phyloP scores from a whole-genome alignment of 192 early-diverging fungal genomes.

The Coemansia brasiliensis region DNA sequence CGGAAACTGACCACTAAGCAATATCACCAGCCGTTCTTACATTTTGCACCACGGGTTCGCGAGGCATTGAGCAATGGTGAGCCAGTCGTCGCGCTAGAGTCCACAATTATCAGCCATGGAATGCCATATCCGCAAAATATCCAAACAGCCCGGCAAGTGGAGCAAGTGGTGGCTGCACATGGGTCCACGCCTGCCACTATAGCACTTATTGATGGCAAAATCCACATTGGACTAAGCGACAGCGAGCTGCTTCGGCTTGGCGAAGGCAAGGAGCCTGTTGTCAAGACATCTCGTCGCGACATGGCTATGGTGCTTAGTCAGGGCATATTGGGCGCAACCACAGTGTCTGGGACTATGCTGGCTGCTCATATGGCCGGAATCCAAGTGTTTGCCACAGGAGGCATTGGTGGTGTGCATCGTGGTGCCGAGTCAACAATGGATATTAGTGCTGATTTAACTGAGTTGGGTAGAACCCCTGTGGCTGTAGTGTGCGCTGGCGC shows the following conservation, averaged over 20 bases:
- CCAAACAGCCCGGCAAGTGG: slow-evolving; percentile 80
- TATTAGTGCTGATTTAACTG: slow-evolving; percentile 88
- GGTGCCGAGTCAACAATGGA: slow-evolving; percentile 80
- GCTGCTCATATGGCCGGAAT: slow-evolving; percentile 85
- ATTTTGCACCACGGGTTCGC: slow-evolving; percentile 25
- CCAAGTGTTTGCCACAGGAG: slow-evolving; percentile 91
- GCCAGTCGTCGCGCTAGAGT: slow-evolving; percentile 90
- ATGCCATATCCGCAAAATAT: slow-evolving; percentile 95
- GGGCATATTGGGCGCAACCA: slow-evolving; percentile 80
- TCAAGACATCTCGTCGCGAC: slow-evolving; percentile 86
- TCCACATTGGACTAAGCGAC: slow-evolving; percentile 76
- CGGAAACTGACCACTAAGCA: slow-evolving; percentile 1
- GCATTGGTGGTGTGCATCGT: slow-evolving; percentile 94
- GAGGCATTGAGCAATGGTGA: slow-evolving; percentile 60
- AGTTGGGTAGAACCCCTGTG: slow-evolving; percentile 87
- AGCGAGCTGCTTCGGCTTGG: slow-evolving; percentile 66
- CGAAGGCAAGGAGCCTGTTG: slow-evolving; percentile 52
- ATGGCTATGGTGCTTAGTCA: slow-evolving; percentile 73
- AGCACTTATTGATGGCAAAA: slow-evolving; percentile 81
- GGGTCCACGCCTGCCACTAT: slow-evolving; percentile 87
- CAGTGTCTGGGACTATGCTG: slow-evolving; percentile 91
- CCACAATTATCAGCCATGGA: slow-evolving; percentile 94
- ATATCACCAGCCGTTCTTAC: slow-evolving; percentile 2
- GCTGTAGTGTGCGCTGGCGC: slow-evolving; percentile 95
- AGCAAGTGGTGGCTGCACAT: slow-evolving; percentile 67